phyloP scores from a whole-genome alignment of 192 early-diverging fungal species.

The Martensiomyces pterosporus region DNA sequence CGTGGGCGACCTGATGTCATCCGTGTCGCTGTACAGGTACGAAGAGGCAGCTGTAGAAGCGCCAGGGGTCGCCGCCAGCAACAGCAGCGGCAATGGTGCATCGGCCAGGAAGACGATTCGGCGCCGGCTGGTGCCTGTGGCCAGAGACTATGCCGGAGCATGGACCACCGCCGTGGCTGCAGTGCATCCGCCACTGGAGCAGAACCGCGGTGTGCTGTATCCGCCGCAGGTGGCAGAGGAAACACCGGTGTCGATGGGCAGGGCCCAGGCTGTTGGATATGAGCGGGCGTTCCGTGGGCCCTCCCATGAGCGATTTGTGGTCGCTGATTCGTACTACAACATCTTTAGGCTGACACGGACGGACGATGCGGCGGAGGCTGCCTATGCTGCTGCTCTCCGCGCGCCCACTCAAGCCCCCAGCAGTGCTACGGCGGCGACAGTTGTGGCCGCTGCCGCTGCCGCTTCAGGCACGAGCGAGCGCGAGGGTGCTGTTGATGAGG shows the following conservation, averaged over 20 bases:
- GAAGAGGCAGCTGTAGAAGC: constrained; percentile 8
- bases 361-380: background rate
- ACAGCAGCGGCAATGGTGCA: too few relatives aligned
- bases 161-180: constrained; percentile 37
- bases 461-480: too few relatives aligned
- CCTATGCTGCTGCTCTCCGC: background rate
- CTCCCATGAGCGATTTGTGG: constrained; percentile 15
- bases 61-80: background rate
- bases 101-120: background rate
- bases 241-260: constrained; percentile 5
- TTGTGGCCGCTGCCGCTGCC: too few relatives aligned
- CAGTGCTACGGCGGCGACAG: too few relatives aligned
- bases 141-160: constrained; percentile 24
- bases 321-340: constrained; percentile 31
- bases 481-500: too few relatives aligned
- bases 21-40: constrained; percentile 58
- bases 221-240: constrained; percentile 11
- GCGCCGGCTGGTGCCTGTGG: constrained; percentile 22
- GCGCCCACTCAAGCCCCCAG: too few relatives aligned
- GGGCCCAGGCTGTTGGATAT: background rate
- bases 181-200: constrained; percentile 19
- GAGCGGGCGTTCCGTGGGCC: constrained; percentile 7
- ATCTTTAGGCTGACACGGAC: constrained; percentile 9
- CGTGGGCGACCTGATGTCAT: constrained; percentile 83
- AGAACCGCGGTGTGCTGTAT: constrained; percentile 4